These are phyloP conservation scores for Daldinia bambusicola DNA, from an alignment of 495 filamentous ascomycete genomes.

Conservation along the genomic window DNA sequence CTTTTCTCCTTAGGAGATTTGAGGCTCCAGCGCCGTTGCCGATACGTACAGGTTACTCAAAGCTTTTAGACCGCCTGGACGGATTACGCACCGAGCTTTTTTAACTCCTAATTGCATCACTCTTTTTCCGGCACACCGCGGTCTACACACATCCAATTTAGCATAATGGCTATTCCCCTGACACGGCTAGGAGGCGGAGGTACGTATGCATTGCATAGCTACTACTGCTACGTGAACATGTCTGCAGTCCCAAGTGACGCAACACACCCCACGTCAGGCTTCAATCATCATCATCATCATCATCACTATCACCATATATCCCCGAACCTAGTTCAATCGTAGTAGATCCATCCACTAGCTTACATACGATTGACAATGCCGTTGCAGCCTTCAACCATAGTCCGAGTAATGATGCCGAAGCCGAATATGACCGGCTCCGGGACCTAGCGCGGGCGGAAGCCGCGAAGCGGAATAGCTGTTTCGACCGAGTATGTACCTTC, in stretches of 20 bases:
- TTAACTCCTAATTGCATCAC: not conserved
- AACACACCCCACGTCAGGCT: constrained; percentile 20
- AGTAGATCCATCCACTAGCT: constrained; percentile 4
- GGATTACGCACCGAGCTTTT: not conserved
- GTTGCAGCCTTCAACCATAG: constrained; percentile 84
- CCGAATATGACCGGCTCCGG: constrained; percentile 92
- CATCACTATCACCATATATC: not conserved
- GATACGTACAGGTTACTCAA: constrained; percentile 23
- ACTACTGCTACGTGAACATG: constrained; percentile 19
- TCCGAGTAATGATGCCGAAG: constrained; percentile 72
- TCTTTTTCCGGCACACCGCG: not conserved
- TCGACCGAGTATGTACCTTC: constrained; percentile 66
- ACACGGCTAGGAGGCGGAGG: constrained; percentile 69
- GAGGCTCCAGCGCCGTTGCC: constrained; percentile 11
- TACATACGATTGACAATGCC: constrained; percentile 12
- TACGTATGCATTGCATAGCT: constrained; percentile 49
- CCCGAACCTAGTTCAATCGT: not conserved
- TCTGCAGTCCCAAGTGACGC: constrained; percentile 20
- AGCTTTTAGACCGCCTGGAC: constrained; percentile 4
- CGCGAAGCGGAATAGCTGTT: constrained; percentile 76
- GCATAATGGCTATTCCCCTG: constrained; percentile 70
- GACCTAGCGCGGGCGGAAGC: constrained; percentile 82
- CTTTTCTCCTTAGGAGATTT: not conserved
- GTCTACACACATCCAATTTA: constrained; percentile 23
- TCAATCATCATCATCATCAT: not conserved